A percentile compares a stretch with the other conserved stretches of the same genome.
Conservation (phyloP, 169 alveolate genomes). For the Cryptosporidium ubiquitum region DNA sequence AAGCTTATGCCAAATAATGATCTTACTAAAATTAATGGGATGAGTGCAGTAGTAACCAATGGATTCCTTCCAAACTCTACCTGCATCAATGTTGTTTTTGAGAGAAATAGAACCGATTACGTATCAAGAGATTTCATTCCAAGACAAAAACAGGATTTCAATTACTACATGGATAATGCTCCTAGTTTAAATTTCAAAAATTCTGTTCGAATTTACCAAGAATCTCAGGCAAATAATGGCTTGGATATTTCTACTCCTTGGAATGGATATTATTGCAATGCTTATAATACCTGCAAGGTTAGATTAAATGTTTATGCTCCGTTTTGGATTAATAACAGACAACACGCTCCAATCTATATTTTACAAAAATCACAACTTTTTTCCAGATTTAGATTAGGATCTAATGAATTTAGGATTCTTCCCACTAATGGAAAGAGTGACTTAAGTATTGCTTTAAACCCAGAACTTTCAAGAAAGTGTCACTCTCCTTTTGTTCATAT, state of each 20-base stretch:
- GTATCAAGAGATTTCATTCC: slow-evolving; percentile 34
- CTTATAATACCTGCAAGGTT: slow-evolving; percentile 40
- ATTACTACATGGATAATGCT: slow-evolving; percentile 6
- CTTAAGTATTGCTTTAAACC: slow-evolving; percentile 35
- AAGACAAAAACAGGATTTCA: slow-evolving; percentile 32
- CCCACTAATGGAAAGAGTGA: slow-evolving; percentile 58
- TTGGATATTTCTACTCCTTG: slow-evolving; percentile 34
- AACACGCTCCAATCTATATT: slow-evolving; percentile 30
- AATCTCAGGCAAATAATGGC: not conserved
- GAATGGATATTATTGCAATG: slow-evolving; percentile 33
- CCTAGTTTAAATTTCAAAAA: not conserved
- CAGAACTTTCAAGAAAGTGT: slow-evolving; percentile 29
- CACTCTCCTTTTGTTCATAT: slow-evolving; percentile 37
- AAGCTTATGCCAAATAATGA: slow-evolving; percentile 34
- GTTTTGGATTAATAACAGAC: slow-evolving; percentile 57
- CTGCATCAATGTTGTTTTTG: slow-evolving; percentile 18
- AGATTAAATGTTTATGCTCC: slow-evolving; percentile 31
- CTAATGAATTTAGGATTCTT: slow-evolving; percentile 36
- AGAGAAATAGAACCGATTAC: slow-evolving; percentile 8
- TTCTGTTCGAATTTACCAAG: not conserved
- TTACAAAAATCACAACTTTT: slow-evolving; percentile 27
- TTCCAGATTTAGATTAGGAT: slow-evolving; percentile 48
- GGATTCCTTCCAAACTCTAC: slow-evolving; percentile 53
- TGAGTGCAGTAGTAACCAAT: slow-evolving; percentile 31
- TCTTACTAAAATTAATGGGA: slow-evolving; percentile 3